These are phyloP conservation scores for Actinidia chinensis DNA, from an alignment of 179 eudicot species.

Conservation along the genomic window DNA sequence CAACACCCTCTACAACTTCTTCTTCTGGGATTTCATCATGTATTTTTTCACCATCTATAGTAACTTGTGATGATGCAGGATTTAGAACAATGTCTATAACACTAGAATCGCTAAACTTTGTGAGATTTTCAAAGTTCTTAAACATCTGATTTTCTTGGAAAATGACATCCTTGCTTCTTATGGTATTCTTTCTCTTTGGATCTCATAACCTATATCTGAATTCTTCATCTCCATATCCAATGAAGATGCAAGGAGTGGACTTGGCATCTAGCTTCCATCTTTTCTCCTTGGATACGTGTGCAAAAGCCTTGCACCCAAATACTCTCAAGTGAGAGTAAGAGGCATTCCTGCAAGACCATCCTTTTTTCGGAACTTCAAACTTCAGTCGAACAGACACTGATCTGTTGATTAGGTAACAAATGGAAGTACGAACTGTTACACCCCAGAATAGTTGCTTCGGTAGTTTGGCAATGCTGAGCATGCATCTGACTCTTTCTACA, in stretches of 20 bases:
- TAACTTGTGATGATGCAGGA: neutral
- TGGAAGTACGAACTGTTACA: no score
- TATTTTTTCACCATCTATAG: neutral
- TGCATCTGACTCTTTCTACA: neutral
- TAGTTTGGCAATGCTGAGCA: no score
- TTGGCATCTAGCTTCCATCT: slow-evolving; percentile 15
- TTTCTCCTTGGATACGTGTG: no score
- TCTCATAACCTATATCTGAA: neutral
- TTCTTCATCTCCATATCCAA: neutral
- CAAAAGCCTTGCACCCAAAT: no score
- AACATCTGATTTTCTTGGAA: neutral
- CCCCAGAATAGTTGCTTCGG: no score
- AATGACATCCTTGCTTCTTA: neutral
- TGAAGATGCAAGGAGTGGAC: slow-evolving; percentile 14
- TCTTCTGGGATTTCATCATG: neutral
- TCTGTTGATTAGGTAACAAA: no score
- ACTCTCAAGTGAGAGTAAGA: no score
- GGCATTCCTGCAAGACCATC: no score
- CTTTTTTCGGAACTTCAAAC: no score
- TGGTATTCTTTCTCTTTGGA: neutral
- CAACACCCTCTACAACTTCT: neutral
- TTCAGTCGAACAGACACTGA: no score
- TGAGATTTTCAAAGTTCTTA: neutral
- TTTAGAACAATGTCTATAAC: neutral
- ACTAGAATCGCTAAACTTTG: neutral